Percentiles rank a stretch among this genome's conserved stretches.
These are phyloP conservation scores for Fusarium devonianum DNA, from an alignment of 2,329 filamentous ascomycete genomes.

Conservation along the genomic window DNA sequence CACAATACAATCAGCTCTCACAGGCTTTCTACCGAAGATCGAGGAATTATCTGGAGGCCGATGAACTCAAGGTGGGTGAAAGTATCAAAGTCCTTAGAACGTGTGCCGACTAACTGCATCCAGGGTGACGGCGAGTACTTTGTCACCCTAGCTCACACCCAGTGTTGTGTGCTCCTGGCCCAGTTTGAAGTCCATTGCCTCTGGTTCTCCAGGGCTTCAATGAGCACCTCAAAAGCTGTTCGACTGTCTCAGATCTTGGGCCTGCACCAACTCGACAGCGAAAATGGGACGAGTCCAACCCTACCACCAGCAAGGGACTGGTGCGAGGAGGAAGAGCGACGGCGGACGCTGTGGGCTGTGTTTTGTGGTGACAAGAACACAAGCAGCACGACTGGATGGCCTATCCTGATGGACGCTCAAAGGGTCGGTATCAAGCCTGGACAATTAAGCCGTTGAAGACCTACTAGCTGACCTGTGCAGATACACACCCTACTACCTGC, in stretches of 20 bases:
- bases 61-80: constrained; percentile 35
- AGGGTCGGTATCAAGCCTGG: too few species aligned
- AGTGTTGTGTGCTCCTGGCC: constrained; percentile 75
- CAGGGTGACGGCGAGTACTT: constrained; percentile 39
- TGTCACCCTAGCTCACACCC: constrained; percentile 72
- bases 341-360: constrained; percentile 81
- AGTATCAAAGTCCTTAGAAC: accelerated
- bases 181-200: constrained; percentile 82
- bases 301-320: constrained; percentile 77
- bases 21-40: constrained; percentile 34
- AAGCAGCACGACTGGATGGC: constrained; percentile 88
- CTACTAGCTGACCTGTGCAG: constrained; percentile 48
- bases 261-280: constrained; percentile 74
- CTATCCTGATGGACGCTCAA: constrained; percentile 75
- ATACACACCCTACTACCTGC: constrained; percentile 77
- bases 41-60: constrained; percentile 34
- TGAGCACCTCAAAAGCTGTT: constrained; percentile 74
- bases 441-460: too few species aligned
- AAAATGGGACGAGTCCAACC: constrained; percentile 73
- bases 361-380: constrained; percentile 83
- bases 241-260: constrained; percentile 81
- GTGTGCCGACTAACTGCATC: neutral
- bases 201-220: constrained; percentile 82
- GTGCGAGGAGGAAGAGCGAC: constrained; percentile 75
- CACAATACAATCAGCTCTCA: constrained; percentile 19